phyloP scores from a whole-genome alignment of 2,329 filamentous ascomycete genomes.

The Cytospora piceicola region DNA sequence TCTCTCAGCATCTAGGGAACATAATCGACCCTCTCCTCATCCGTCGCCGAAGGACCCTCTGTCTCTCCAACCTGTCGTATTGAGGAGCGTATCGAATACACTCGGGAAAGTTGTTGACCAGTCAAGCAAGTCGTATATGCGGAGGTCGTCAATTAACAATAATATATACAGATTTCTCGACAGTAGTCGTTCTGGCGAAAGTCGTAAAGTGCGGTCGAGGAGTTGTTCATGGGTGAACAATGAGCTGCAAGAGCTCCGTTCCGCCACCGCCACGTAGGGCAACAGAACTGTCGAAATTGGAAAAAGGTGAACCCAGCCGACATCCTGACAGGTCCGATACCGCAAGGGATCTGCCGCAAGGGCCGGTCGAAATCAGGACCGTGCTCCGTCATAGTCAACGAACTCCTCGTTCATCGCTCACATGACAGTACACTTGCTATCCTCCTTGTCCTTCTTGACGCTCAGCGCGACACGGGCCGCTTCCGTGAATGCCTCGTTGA shows the following conservation, averaged over 20 bases:
- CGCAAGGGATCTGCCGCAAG: not conserved
- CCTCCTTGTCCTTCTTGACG: slow-evolving; percentile 67
- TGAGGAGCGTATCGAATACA: not conserved
- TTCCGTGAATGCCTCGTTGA: slow-evolving; percentile 98
- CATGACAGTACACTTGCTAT: slow-evolving; percentile 65
- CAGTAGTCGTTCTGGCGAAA: not conserved
- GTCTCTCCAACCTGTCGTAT: not conserved
- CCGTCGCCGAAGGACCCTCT: not conserved
- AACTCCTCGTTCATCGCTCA: slow-evolving; percentile 39
- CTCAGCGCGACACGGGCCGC: slow-evolving; percentile 89
- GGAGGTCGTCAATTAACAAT: not conserved
- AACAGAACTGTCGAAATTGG: not conserved
- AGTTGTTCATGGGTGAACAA: not conserved
- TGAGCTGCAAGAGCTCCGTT: not conserved
- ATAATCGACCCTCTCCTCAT: not conserved
- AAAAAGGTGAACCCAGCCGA: not conserved
- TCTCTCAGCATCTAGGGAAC: not conserved
- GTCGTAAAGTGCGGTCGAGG: not conserved
- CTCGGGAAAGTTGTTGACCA: slow-evolving; percentile 1
- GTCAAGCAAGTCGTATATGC: slow-evolving; percentile 11
- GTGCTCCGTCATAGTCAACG: not conserved
- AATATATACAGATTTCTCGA: not conserved
- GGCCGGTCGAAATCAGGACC: not conserved
- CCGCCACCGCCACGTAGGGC: not conserved
- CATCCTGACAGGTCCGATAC: not conserved